Conservation (phyloP, 371 early-diverging fungal genomes). For the Thermomucor indicae-seudaticae region DNA sequence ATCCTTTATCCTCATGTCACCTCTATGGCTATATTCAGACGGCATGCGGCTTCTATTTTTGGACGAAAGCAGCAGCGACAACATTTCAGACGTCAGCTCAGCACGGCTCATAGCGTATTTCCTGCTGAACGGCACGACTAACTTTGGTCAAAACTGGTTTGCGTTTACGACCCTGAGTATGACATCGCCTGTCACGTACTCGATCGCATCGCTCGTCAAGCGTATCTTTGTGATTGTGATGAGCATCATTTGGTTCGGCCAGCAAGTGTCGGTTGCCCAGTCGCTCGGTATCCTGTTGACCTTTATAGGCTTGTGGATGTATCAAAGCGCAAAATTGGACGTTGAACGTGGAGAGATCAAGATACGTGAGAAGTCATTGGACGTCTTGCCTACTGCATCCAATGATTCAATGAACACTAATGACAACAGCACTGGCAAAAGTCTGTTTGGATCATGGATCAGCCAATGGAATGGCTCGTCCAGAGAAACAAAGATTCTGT, state of each 20-base stretch:
- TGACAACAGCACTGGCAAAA: not conserved
- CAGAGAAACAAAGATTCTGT: slow-evolving; percentile 1
- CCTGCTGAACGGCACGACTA: slow-evolving; percentile 74
- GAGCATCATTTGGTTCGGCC: slow-evolving; percentile 81
- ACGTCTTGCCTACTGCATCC: slow-evolving; percentile 17
- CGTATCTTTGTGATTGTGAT: slow-evolving; percentile 87
- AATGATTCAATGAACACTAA: slow-evolving; percentile 18
- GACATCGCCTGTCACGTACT: slow-evolving; percentile 86
- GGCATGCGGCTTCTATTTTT: slow-evolving; percentile 35
- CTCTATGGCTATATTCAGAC: slow-evolving; percentile 80
- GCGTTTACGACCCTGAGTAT: slow-evolving; percentile 75
- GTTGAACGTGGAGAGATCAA: slow-evolving; percentile 36
- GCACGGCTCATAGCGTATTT: slow-evolving; percentile 40
- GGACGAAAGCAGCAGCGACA: too few species aligned
- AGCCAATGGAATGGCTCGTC: not conserved
- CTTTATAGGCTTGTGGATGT: slow-evolving; percentile 82
- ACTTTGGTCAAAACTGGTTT: slow-evolving; percentile 78
- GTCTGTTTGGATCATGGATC: not conserved
- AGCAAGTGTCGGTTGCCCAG: slow-evolving; percentile 62
- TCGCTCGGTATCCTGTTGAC: slow-evolving; percentile 74
- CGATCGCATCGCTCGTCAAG: slow-evolving; percentile 83
- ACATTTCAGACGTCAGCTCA: not conserved
- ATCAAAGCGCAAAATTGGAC: slow-evolving; percentile 70
- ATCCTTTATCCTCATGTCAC: slow-evolving; percentile 70
- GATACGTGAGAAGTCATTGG: slow-evolving; percentile 12